phyloP scores from a whole-genome alignment of 768 basidiomycete species.

The Amyloporia xantha region DNA sequence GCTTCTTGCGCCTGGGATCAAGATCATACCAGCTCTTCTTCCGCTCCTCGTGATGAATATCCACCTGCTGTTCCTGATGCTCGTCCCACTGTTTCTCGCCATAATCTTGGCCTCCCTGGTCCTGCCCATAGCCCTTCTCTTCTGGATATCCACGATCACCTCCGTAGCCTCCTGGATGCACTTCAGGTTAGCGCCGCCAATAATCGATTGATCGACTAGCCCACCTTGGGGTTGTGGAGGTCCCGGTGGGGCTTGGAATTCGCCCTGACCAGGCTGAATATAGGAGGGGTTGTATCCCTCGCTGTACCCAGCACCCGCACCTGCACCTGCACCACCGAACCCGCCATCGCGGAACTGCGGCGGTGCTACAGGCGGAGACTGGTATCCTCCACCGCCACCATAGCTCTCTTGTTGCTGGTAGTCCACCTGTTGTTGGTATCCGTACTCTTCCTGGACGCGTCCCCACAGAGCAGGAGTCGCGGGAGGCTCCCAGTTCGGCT shows the following conservation, averaged over 20 bases:
- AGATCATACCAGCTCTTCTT: conserved; percentile 51
- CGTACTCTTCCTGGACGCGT: conserved; percentile 30
- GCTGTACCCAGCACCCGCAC: neutral
- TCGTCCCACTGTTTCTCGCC: conserved; percentile 17
- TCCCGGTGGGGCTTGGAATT: neutral
- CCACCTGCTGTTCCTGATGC: conserved; percentile 23
- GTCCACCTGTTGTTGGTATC: conserved; percentile 10
- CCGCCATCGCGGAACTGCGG: neutral
- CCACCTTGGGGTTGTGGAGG: neutral
- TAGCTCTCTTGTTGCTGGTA: conserved; percentile 14
- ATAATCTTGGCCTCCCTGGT: too few species aligned
- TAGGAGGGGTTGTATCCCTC: conserved; percentile 11
- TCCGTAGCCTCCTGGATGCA: conserved; percentile 6
- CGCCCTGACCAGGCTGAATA: neutral
- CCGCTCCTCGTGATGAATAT: conserved; percentile 37
- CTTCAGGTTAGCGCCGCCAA: too few species aligned
- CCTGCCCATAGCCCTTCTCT: neutral
- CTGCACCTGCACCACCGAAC: too few species aligned
- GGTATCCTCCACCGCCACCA: conserved; percentile 10
- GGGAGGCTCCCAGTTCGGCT: conserved; percentile 66
- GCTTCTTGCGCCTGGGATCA: conserved; percentile 49
- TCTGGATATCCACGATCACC: neutral
- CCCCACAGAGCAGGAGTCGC: conserved; percentile 66
- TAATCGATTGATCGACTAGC: neutral
- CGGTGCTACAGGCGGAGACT: conserved; percentile 2